Evolutionary conservation across 2,329 filamentous ascomycete genomes (phyloP).

Genomic region (Aspergillus hortae): DNA sequence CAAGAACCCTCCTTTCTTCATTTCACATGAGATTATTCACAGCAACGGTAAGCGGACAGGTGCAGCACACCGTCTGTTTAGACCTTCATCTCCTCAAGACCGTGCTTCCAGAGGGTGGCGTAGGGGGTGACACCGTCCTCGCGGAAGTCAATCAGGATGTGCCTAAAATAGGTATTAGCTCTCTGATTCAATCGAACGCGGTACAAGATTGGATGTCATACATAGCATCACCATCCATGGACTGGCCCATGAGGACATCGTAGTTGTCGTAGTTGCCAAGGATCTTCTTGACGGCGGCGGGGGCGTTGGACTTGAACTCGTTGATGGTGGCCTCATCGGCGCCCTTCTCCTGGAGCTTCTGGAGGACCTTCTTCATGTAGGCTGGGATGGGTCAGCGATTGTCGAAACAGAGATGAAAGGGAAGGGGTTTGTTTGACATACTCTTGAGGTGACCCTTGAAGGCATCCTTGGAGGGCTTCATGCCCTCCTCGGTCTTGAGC

Average conservation of each 20-base stretch:
- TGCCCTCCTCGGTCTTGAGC: conserved; percentile 42
- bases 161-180: conserved; percentile 47
- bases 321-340: conserved; percentile 65
- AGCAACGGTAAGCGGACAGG: conserved; percentile 4
- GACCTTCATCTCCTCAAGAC: conserved; percentile 84
- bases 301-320: conserved; percentile 74
- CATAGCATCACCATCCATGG: conserved; percentile 93
- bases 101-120: conserved; percentile 93
- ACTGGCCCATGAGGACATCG: conserved; percentile 90
- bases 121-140: conserved; percentile 92
- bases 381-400: conserved; percentile 42
- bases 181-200: too few species aligned
- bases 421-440: conserved; percentile 40
- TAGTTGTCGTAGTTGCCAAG: conserved; percentile 93
- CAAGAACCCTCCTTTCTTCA: conserved; percentile 18
- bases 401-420: conserved; percentile 4
- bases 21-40: conserved; percentile 16
- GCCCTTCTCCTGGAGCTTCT: conserved; percentile 60
- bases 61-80: conserved; percentile 45
- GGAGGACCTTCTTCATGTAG: conserved; percentile 91
- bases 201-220: conserved; percentile 47
- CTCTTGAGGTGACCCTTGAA: conserved; percentile 84
- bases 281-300: conserved; percentile 73
- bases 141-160: conserved; percentile 94
- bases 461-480: conserved; percentile 68